Evolutionary conservation across 1,139 yeast genomes (phyloP).

Genomic region (Pichia sp.): DNA sequence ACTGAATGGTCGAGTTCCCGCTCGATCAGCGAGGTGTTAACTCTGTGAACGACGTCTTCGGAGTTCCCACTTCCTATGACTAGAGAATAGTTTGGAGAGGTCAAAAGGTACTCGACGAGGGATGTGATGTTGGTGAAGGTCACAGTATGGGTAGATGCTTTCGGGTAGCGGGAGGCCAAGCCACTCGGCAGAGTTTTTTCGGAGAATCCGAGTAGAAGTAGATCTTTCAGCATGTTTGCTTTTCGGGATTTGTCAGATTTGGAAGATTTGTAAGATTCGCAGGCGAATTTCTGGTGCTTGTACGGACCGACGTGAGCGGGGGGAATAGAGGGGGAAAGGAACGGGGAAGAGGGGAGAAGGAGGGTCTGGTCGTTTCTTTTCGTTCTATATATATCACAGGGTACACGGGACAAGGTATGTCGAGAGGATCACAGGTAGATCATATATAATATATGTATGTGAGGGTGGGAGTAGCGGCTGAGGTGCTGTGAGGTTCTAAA

Average conservation of each 20-base stretch:
- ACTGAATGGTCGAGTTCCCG: slow-evolving; percentile 26
- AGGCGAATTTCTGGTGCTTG: too few species aligned
- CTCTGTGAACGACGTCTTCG: slow-evolving; percentile 2
- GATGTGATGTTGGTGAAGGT: background rate
- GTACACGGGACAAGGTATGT: background rate
- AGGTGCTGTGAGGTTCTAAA: background rate
- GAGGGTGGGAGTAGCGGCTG: background rate
- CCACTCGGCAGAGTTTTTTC: background rate
- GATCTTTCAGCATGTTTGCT: slow-evolving; percentile 6
- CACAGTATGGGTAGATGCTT: background rate
- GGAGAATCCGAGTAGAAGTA: slow-evolving; percentile 5
- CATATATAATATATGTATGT: background rate
- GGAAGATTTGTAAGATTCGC: background rate
- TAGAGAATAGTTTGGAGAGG: slow-evolving; percentile 6
- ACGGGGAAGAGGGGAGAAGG: too few species aligned
- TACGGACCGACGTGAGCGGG: too few species aligned
- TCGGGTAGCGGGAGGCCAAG: background rate
- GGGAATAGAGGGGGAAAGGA: too few species aligned
- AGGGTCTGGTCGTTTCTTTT: too few species aligned
- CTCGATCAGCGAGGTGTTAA: slow-evolving; percentile 17
- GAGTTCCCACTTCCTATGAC: background rate
- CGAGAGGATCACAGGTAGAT: background rate
- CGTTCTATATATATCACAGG: background rate
- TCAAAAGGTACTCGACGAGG: slow-evolving; percentile 3
- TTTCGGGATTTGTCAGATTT: background rate